A percentile compares a stretch with the other conserved stretches of the same genome.
Conservation (phyloP, 2,329 filamentous ascomycete genomes). For the Blastomyces silverae region DNA sequence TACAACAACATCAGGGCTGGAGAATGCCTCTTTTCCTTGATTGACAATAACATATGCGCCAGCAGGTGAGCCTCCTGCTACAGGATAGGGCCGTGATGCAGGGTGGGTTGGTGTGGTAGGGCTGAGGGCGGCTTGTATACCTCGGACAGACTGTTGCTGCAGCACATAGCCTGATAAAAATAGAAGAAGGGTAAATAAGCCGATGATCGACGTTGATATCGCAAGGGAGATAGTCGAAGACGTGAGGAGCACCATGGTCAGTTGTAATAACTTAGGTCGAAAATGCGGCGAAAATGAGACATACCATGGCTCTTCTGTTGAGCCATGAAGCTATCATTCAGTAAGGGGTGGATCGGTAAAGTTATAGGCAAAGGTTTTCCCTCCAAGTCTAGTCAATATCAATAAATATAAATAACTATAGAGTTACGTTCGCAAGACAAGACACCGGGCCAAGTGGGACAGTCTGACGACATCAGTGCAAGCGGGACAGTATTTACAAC, state of each 20-base stretch:
- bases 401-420: not conserved
- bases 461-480: not conserved
- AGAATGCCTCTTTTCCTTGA: slow-evolving; percentile 6
- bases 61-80: not conserved
- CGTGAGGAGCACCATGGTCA: slow-evolving; percentile 42
- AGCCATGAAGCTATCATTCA: slow-evolving; percentile 2
- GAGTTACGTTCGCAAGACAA: too few relatives aligned
- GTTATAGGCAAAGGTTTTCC: not conserved
- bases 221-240: slow-evolving; percentile 41
- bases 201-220: slow-evolving; percentile 48
- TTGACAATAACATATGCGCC: slow-evolving; percentile 7
- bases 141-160: slow-evolving; percentile 76
- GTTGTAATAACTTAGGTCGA: not conserved
- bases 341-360: not conserved
- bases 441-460: not conserved
- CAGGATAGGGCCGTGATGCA: slow-evolving; percentile 8
- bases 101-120: not conserved
- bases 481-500: not conserved
- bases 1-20: slow-evolving; percentile 3
- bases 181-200: slow-evolving; percentile 70
- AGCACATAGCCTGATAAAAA: slow-evolving; percentile 83
- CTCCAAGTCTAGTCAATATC: not conserved
- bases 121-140: slow-evolving; percentile 50
- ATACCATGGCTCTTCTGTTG: not conserved
- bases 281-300: not conserved